Evolutionary conservation across 1,139 yeast species (phyloP), one percentile per base, ranked within the genome.

Genomic region (Taiozyma onychis): DNA sequence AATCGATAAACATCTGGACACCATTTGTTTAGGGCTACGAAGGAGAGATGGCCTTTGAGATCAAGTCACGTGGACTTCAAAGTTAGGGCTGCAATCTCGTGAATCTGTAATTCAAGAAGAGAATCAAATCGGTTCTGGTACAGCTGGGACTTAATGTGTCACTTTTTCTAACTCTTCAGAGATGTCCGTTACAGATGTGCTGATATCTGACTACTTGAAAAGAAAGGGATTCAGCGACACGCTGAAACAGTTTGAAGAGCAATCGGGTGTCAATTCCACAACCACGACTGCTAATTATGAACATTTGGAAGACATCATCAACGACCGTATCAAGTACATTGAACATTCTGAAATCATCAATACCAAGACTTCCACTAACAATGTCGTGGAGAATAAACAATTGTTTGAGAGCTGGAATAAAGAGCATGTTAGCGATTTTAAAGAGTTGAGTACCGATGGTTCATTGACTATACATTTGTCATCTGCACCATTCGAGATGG

Each of bases 201-300:
- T 83, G 35, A 70, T 85, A 14, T 88, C 87, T 0, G 79, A 80
- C 32, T 85, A 77, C 57, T 71, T 85, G 16, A 63, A 70, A 42
- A 66, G 71, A 21, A 73, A 80, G 42, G 77, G 78, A 1, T 75
- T 72, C 47, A 53, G 52, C 1, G 66, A 68, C 1, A 80, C 91
- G 0, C 65, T 83, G 11, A 64, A 64, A 14, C 63, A 69, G 9
- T 78, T 84, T 50, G 78, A 81, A 54, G 56, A 59, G 21, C 86
- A 81, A 48, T 64, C 74, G 26, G 76, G 77, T 0, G 59, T 65
- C 28, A 71, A 75, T 2, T 63, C 72, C 21, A 58, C 52, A 11
- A 55, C 51, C 10, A 54, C 53, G 16, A 51, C 53, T 22, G 45
- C 18, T 41, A 54, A 48, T 1, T 57, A 72, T 44, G 89, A 83